Conservation (phyloP, 768 basidiomycete species). For the Auriscalpium orientale region DNA sequence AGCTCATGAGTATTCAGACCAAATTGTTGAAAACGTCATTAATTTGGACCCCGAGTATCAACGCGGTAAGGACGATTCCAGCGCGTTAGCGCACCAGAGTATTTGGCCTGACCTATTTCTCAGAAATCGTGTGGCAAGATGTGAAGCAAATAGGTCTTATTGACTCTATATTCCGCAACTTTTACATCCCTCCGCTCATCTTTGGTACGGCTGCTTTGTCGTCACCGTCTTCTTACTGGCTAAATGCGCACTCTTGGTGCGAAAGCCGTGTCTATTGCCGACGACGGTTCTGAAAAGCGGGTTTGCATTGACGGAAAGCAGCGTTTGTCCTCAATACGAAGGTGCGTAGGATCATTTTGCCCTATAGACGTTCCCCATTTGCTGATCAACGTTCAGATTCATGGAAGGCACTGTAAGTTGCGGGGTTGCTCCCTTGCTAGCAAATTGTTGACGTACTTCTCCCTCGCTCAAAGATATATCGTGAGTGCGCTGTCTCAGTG, state of each 20-base stretch:
- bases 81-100: neutral
- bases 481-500: slow-evolving; percentile 24
- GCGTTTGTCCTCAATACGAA: slow-evolving; percentile 55
- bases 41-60: slow-evolving; percentile 63
- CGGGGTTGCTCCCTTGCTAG: neutral
- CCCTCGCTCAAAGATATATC: slow-evolving; percentile 30
- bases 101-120: neutral
- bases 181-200: slow-evolving; percentile 60
- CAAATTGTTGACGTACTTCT: neutral
- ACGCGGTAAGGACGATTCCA: slow-evolving; percentile 32
- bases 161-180: slow-evolving; percentile 57
- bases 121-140: slow-evolving; percentile 62
- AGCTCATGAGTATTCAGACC: slow-evolving; percentile 27
- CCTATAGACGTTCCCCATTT: neutral
- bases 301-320: slow-evolving; percentile 72
- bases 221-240: neutral
- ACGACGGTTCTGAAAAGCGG: slow-evolving; percentile 37
- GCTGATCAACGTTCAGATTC: slow-evolving; percentile 32
- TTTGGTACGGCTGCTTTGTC: slow-evolving; percentile 38
- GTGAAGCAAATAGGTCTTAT: slow-evolving; percentile 53
- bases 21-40: slow-evolving; percentile 37
- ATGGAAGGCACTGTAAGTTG: slow-evolving; percentile 45
- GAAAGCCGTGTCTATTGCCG: slow-evolving; percentile 31
- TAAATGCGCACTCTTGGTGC: neutral
- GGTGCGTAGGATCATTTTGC: slow-evolving; percentile 28